phyloP scores from a whole-genome alignment of 257 asterid genomes.

The Ilex aquifolium region DNA sequence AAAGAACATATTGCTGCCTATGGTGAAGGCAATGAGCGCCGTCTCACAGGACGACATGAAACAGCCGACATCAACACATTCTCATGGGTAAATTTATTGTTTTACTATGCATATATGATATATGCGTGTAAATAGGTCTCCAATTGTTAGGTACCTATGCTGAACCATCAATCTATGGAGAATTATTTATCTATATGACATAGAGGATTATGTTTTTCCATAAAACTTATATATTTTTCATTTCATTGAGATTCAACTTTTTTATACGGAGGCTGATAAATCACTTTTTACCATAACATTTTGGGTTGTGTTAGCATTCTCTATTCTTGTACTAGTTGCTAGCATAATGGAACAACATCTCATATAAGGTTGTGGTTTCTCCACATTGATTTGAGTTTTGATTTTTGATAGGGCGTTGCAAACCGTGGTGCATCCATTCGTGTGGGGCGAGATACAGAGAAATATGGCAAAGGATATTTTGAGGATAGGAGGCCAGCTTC shows the following conservation, averaged over 20 bases:
- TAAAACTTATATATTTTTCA: no score
- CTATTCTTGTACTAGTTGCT: background rate
- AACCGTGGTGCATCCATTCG: constrained; percentile 91
- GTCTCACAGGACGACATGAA: constrained; percentile 90
- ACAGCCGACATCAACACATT: constrained; percentile 70
- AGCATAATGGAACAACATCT: no score
- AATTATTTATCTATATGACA: background rate
- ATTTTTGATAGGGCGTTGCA: constrained; percentile 67
- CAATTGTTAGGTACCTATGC: background rate
- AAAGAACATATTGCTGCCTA: constrained; percentile 93
- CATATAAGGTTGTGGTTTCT: no score
- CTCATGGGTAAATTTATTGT: constrained; percentile 50
- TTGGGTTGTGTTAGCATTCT: background rate
- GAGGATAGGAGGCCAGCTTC: constrained; percentile 97
- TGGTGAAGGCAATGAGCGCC: constrained; percentile 93
- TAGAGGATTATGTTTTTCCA: no score
- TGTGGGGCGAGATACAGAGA: constrained; percentile 92
- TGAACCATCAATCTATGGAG: background rate
- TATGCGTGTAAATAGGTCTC: background rate
- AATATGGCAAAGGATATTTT: constrained; percentile 86
- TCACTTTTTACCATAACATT: no score
- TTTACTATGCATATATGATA: background rate
- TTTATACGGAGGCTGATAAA: no score
- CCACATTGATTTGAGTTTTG: no score
- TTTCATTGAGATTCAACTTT: no score